These are phyloP conservation scores for Nicotiana otophora DNA, from an alignment of 257 asterid species.

Conservation along the genomic window DNA sequence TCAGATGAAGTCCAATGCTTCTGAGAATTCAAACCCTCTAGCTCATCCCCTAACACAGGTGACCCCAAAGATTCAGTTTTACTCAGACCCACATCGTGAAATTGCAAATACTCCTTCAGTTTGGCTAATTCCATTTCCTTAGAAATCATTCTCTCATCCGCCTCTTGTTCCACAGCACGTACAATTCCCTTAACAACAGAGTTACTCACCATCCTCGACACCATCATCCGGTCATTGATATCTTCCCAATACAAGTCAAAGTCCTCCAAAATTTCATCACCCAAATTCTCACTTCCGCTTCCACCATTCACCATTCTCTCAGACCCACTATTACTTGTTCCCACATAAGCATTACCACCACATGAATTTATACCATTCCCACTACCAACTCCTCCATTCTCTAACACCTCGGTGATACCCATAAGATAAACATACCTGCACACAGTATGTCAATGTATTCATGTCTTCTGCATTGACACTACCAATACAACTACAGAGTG, in stretches of 20 bases:
- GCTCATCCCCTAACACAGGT: slow-evolving; percentile 2
- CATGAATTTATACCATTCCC: slow-evolving; percentile 14
- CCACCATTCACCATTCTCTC: slow-evolving; percentile 17
- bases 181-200: slow-evolving; percentile 87
- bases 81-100: slow-evolving; percentile 14
- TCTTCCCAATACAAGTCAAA: slow-evolving; percentile 67
- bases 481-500: neutral
- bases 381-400: slow-evolving; percentile 17
- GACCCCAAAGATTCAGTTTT: slow-evolving; percentile 19
- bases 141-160: slow-evolving; percentile 51
- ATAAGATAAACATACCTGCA: neutral
- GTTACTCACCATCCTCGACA: slow-evolving; percentile 80
- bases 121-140: slow-evolving; percentile 57
- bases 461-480: neutral
- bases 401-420: slow-evolving; percentile 35
- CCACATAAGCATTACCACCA: slow-evolving; percentile 20
- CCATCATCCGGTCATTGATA: slow-evolving; percentile 44
- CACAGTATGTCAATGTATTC: neutral
- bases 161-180: slow-evolving; percentile 74
- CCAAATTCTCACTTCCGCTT: slow-evolving; percentile 40
- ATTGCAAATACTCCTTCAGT: slow-evolving; percentile 35
- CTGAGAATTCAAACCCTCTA: slow-evolving; percentile 10
- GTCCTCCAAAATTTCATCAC: slow-evolving; percentile 58
- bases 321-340: slow-evolving; percentile 13
- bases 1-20: slow-evolving; percentile 17